Conservation (phyloP, 495 filamentous ascomycete species). For the Xylaria scruposa region DNA sequence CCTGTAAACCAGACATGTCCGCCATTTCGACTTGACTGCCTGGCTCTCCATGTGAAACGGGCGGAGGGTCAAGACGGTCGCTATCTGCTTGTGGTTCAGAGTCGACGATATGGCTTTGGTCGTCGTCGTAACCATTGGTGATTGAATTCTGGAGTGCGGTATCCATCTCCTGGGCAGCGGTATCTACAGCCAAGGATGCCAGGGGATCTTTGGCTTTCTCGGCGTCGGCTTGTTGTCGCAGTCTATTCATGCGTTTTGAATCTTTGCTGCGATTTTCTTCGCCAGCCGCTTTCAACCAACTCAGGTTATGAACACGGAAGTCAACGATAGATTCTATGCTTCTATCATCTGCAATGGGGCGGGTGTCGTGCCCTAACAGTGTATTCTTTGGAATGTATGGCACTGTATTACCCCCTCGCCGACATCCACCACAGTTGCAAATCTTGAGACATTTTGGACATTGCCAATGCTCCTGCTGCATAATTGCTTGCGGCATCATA, state of each 20-base stretch:
- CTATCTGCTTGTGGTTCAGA: slow-evolving; percentile 4
- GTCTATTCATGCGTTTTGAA: slow-evolving; percentile 57
- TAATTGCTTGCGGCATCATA: slow-evolving; percentile 75
- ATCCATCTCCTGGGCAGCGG: slow-evolving; percentile 44
- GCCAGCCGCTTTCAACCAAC: slow-evolving; percentile 68
- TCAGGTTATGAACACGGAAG: slow-evolving; percentile 80
- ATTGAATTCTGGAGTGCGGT: slow-evolving; percentile 42
- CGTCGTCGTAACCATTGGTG: slow-evolving; percentile 44
- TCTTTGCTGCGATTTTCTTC: slow-evolving; percentile 57
- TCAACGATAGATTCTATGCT: slow-evolving; percentile 88
- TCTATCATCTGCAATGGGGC: slow-evolving; percentile 82
- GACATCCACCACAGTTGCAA: slow-evolving; percentile 85
- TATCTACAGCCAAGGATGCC: slow-evolving; percentile 35
- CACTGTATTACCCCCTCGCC: slow-evolving; percentile 47
- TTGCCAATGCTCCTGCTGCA: slow-evolving; percentile 81
- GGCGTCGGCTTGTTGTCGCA: slow-evolving; percentile 58
- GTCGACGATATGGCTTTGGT: slow-evolving; percentile 40
- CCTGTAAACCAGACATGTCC: slow-evolving; percentile 28
- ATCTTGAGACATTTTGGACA: slow-evolving; percentile 85
- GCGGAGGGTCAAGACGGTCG: not conserved
- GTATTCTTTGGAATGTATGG: slow-evolving; percentile 86
- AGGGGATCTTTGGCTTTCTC: slow-evolving; percentile 56
- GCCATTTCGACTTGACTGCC: slow-evolving; percentile 24
- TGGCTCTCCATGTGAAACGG: slow-evolving; percentile 15
- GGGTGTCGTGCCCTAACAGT: slow-evolving; percentile 86